phyloP scores from a whole-genome alignment of 495 filamentous ascomycete species.

The Mytilinidion resinicola region DNA sequence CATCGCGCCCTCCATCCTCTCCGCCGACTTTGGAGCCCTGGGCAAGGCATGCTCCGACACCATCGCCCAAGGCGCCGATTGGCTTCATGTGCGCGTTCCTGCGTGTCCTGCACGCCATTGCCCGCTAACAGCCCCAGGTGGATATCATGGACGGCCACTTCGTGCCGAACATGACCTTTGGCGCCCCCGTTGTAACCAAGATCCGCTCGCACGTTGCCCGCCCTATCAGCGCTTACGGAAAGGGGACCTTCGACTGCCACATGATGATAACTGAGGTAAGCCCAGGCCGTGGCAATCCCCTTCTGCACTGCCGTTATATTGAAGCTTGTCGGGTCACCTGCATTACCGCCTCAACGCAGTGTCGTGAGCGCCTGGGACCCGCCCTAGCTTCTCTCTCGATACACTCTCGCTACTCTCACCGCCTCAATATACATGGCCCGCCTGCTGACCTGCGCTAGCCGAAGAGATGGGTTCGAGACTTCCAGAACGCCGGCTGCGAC shows the following conservation, averaged over 20 bases:
- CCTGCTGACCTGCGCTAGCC: conserved; percentile 49
- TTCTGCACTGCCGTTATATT: too few relatives aligned
- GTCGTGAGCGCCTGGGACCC: too few relatives aligned
- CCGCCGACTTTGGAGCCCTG: conserved; percentile 86
- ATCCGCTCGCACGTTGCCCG: conserved; percentile 77
- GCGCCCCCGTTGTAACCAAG: conserved; percentile 87
- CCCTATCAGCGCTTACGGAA: conserved; percentile 51
- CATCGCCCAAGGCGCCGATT: conserved; percentile 78
- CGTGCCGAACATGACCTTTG: conserved; percentile 97
- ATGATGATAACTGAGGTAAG: conserved; percentile 98
- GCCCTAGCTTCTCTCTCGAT: neutral
- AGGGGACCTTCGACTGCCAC: conserved; percentile 96
- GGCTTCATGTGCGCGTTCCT: conserved; percentile 60
- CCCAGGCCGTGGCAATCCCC: too few relatives aligned
- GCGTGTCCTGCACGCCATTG: conserved; percentile 7
- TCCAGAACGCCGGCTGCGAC: conserved; percentile 89
- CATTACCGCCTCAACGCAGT: conserved; percentile 18
- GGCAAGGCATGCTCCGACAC: conserved; percentile 76
- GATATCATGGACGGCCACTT: conserved; percentile 75
- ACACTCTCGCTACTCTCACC: conserved; percentile 2
- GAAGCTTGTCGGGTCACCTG: conserved; percentile 1
- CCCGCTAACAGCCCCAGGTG: conserved; percentile 19
- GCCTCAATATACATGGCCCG: conserved; percentile 17
- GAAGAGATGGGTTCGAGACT: conserved; percentile 94
- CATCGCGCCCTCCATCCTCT: conserved; percentile 94